Conservation (phyloP, 768 basidiomycete genomes). For the Hypsizygus marmoreus region DNA sequence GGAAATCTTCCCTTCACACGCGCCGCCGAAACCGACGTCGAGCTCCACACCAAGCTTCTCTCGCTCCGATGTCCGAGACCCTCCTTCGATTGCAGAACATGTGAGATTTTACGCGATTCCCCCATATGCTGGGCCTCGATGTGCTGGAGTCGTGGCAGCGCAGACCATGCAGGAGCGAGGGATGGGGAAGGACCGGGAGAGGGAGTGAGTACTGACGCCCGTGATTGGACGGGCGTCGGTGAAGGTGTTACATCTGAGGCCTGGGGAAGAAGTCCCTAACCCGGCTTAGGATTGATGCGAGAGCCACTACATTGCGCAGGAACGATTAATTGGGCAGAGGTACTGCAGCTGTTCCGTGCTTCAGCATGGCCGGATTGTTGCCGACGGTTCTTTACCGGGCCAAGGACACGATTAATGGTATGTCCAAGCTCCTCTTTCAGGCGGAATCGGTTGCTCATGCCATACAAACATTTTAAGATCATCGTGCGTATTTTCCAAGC, state of each 20-base stretch:
- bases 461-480: slow-evolving; percentile 10
- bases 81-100: slow-evolving; percentile 21
- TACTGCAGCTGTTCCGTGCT: slow-evolving; percentile 22
- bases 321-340: slow-evolving; percentile 18
- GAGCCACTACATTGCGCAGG: slow-evolving; percentile 21
- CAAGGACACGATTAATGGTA: slow-evolving; percentile 22
- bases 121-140: slow-evolving; percentile 10
- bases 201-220: slow-evolving; percentile 22
- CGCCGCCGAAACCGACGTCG: slow-evolving; percentile 15
- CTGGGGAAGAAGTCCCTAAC: slow-evolving; percentile 14
- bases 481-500: slow-evolving; percentile 22
- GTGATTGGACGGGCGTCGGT: slow-evolving; percentile 19
- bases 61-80: slow-evolving; percentile 18
- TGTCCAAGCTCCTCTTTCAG: background rate
- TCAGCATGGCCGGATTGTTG: slow-evolving; percentile 14
- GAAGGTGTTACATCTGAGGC: slow-evolving; percentile 18
- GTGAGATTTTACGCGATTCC: slow-evolving; percentile 21
- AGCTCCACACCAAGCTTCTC: slow-evolving; percentile 14
- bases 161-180: slow-evolving; percentile 13
- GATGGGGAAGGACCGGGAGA: slow-evolving; percentile 8
- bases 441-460: background rate
- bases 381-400: slow-evolving; percentile 19
- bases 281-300: slow-evolving; percentile 13
- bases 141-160: slow-evolving; percentile 14
- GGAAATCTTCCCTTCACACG: slow-evolving; percentile 20